Evolutionary conservation across 2,329 filamentous ascomycete species (phyloP).

Genomic region (Venturia pyrina): DNA sequence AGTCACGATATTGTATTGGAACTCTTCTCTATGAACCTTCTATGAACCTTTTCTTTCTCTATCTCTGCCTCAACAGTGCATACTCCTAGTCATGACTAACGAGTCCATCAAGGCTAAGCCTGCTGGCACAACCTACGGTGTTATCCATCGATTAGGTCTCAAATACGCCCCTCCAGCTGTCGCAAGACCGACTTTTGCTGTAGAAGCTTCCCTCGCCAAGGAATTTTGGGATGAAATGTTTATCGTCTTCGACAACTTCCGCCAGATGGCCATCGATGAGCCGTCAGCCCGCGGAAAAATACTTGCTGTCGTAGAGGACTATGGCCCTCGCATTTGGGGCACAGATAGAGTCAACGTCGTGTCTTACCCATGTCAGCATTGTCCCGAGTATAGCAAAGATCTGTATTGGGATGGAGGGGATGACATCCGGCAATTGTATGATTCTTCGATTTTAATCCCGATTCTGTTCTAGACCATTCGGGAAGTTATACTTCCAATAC

Average conservation of each 20-base stretch:
- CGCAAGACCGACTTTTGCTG: background rate
- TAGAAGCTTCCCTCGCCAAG: background rate
- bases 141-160: background rate
- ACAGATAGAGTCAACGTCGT: background rate
- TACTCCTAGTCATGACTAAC: background rate
- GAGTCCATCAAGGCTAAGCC: background rate
- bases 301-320: background rate
- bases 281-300: background rate
- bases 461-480: background rate
- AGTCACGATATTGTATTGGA: too few relatives aligned
- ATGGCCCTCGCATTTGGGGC: background rate
- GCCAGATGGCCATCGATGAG: background rate
- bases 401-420: background rate
- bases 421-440: background rate
- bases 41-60: too few relatives aligned
- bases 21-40: too few relatives aligned
- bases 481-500: too few relatives aligned
- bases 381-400: background rate
- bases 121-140: background rate
- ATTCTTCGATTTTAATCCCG: background rate
- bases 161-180: background rate
- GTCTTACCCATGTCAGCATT: background rate
- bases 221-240: constrained; percentile 1
- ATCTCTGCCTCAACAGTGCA: background rate
- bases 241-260: background rate